Evolutionary conservation across 2,329 filamentous ascomycete genomes (phyloP).

Genomic region (Trichoderma hamatum): DNA sequence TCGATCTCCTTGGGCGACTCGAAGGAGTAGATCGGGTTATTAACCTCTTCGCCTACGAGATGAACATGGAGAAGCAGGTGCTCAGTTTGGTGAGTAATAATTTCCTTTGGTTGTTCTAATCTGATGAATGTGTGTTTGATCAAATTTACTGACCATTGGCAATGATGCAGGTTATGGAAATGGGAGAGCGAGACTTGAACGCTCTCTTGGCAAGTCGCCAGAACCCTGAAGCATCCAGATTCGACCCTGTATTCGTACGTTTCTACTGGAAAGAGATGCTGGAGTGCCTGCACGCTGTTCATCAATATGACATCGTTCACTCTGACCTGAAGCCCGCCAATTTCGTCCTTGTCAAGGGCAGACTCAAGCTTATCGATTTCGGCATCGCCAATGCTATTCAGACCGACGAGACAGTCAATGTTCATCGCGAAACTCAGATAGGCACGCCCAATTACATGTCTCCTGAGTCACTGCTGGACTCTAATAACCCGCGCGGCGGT

Average conservation of each 20-base stretch:
- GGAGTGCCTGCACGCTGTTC: conserved; percentile 87
- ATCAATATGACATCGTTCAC: conserved; percentile 90
- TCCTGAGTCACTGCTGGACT: conserved; percentile 88
- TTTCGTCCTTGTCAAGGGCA: conserved; percentile 88
- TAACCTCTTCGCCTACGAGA: conserved; percentile 85
- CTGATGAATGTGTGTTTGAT: not conserved
- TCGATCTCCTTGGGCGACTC: conserved; percentile 82
- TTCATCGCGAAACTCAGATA: conserved; percentile 92
- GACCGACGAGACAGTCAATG: conserved; percentile 93
- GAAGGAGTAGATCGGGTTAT: conserved; percentile 88
- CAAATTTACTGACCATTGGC: not conserved
- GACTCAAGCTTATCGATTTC: conserved; percentile 95
- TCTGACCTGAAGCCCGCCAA: conserved; percentile 97
- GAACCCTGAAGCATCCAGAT: conserved; percentile 70
- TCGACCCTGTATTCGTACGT: conserved; percentile 91
- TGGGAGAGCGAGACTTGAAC: conserved; percentile 91
- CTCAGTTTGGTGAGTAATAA: conserved; percentile 74
- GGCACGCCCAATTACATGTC: conserved; percentile 99
- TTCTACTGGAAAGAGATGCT: conserved; percentile 99
- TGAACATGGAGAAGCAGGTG: conserved; percentile 88
- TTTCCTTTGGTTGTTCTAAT: too few species aligned
- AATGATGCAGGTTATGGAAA: conserved; percentile 79
- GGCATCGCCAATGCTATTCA: conserved; percentile 98
- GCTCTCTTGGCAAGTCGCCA: conserved; percentile 76
- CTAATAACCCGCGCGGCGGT: conserved; percentile 64